Percentiles rank a stretch among this genome's conserved stretches.
Evolutionary conservation across 805 yeast genomes (phyloP).

Genomic region (Pichia deserticola): DNA sequence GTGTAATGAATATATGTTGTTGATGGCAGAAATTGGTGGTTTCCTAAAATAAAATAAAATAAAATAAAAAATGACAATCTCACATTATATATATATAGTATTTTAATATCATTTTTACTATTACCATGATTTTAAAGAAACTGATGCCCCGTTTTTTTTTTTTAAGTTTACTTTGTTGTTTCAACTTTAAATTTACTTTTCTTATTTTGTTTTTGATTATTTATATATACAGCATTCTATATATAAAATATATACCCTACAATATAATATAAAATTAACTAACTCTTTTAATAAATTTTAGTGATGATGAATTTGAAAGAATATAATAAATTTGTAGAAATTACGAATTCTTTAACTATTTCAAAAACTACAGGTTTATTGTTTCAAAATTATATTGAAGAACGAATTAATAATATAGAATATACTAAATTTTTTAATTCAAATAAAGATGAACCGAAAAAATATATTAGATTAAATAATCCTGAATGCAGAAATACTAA

Average conservation of each 20-base stretch:
- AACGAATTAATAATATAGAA: not conserved
- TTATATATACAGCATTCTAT: too few species aligned
- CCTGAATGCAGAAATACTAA: not conserved
- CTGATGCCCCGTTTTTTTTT: too few species aligned
- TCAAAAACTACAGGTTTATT: not conserved
- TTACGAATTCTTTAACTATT: not conserved
- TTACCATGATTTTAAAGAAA: too few species aligned
- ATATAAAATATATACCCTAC: too few species aligned
- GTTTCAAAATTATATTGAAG: constrained; percentile 5
- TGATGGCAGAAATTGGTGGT: constrained; percentile 60
- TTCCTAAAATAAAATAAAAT: constrained; percentile 16
- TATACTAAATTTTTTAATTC: too few species aligned
- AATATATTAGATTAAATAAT: constrained; percentile 1
- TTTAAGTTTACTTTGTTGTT: too few species aligned
- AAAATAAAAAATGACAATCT: too few species aligned
- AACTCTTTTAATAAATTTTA: not conserved
- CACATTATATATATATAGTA: too few species aligned
- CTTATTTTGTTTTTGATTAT: too few species aligned
- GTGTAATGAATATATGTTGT: constrained; percentile 64
- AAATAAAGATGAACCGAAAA: not conserved
- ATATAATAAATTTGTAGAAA: not conserved
- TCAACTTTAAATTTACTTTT: not conserved
- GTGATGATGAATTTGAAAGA: not conserved
- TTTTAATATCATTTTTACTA: too few species aligned
- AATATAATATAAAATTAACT: too few species aligned